A percentile compares a stretch with the other conserved stretches of the same genome.
Conservation (phyloP, 2,329 filamentous ascomycete genomes). For the Metarhizium guizhouense region DNA sequence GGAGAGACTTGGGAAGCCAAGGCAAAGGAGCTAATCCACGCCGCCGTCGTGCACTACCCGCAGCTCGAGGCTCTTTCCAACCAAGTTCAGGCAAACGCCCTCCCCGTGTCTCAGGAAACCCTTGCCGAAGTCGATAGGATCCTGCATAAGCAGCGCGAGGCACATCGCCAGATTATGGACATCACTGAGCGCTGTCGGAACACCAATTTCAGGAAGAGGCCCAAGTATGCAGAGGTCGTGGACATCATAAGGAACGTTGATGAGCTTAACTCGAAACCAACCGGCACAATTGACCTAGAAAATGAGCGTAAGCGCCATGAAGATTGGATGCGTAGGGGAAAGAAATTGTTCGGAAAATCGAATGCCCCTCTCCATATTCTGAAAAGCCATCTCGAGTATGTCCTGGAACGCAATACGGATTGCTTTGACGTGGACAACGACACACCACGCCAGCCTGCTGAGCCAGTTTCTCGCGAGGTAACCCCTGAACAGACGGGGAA, state of each 20-base stretch:
- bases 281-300: slow-evolving; percentile 84
- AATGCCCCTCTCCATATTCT: slow-evolving; percentile 95
- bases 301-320: slow-evolving; percentile 92
- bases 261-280: slow-evolving; percentile 85
- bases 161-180: slow-evolving; percentile 77
- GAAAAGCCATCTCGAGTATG: slow-evolving; percentile 88
- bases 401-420: slow-evolving; percentile 77
- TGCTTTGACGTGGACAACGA: slow-evolving; percentile 85
- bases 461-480: slow-evolving; percentile 81
- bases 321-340: slow-evolving; percentile 98
- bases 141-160: slow-evolving; percentile 89
- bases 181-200: slow-evolving; percentile 71
- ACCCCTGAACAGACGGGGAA: slow-evolving; percentile 43
- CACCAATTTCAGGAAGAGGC: slow-evolving; percentile 66
- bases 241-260: slow-evolving; percentile 82
- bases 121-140: slow-evolving; percentile 80
- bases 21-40: slow-evolving; percentile 84
- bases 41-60: slow-evolving; percentile 85
- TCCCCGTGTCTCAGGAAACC: slow-evolving; percentile 78
- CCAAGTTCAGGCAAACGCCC: slow-evolving; percentile 59
- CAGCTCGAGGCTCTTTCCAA: slow-evolving; percentile 86
- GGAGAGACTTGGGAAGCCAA: slow-evolving; percentile 89
- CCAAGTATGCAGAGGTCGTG: slow-evolving; percentile 81
- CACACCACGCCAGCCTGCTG: slow-evolving; percentile 80
- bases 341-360: slow-evolving; percentile 95